phyloP scores from a whole-genome alignment of 108 stramenopile species.

The Fragilariopsis cylindrus region DNA sequence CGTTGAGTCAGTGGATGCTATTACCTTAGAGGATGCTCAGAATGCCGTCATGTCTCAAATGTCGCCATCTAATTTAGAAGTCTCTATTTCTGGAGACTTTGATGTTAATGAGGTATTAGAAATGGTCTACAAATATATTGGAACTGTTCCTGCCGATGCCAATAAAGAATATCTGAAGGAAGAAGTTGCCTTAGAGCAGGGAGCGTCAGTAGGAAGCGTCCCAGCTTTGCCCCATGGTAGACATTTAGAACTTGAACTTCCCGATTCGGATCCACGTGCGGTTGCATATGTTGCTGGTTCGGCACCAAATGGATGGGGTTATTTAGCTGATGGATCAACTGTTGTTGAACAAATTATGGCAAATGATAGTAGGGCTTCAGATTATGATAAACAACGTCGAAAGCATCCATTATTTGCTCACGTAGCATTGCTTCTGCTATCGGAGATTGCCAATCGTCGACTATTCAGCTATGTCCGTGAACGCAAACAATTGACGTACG shows the following conservation, averaged over 20 bases:
- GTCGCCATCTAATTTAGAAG: conserved; percentile 83
- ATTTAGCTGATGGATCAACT: conserved; percentile 78
- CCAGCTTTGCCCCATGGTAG: conserved; percentile 59
- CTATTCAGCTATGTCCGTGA: conserved; percentile 95
- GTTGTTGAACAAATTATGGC: conserved; percentile 63
- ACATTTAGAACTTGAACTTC: conserved; percentile 87
- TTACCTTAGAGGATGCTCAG: conserved; percentile 87
- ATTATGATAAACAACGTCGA: conserved; percentile 80
- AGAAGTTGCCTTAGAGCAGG: conserved; percentile 33
- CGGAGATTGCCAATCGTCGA: conserved; percentile 90
- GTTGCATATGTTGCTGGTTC: conserved; percentile 94
- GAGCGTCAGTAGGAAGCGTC: conserved; percentile 41
- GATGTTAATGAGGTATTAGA: conserved; percentile 88
- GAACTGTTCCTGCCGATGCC: conserved; percentile 85
- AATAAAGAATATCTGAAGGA: conserved; percentile 69
- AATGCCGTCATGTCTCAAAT: conserved; percentile 92
- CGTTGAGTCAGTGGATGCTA: conserved; percentile 76
- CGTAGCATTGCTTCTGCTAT: conserved; percentile 82
- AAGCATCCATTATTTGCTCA: conserved; percentile 88
- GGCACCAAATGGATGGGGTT: conserved; percentile 94
- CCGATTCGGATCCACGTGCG: conserved; percentile 95
- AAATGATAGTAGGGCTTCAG: conserved; percentile 69
- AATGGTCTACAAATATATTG: conserved; percentile 91
- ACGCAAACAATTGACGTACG: conserved; percentile 94
- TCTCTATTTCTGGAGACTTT: conserved; percentile 95